phyloP scores from a whole-genome alignment of 2,329 filamentous ascomycete genomes.

The Ascochyta koolunga region DNA sequence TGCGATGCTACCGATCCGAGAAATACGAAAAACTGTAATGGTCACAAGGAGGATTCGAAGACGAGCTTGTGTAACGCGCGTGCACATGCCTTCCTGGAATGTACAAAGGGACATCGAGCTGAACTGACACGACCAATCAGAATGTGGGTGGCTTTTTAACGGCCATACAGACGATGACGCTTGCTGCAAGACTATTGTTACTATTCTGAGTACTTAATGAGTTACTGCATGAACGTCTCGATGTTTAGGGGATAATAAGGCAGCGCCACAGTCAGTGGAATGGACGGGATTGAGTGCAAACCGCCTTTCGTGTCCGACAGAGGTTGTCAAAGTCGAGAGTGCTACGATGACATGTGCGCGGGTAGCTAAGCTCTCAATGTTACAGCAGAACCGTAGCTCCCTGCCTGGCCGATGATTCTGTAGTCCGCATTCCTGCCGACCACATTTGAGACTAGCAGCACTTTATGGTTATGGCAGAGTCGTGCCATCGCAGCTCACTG shows the following conservation, averaged over 20 bases:
- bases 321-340: not conserved
- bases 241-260: no score
- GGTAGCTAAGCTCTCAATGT: not conserved
- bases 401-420: not conserved
- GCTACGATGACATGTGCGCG: not conserved
- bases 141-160: slow-evolving; percentile 1
- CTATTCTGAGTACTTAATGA: not conserved
- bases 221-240: not conserved
- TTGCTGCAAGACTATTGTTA: slow-evolving; percentile 1
- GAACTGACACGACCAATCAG: slow-evolving; percentile 1
- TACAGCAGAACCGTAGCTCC: not conserved
- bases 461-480: not conserved
- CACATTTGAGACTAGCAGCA: not conserved
- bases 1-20: not conserved
- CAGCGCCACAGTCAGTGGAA: not conserved
- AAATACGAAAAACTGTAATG: not conserved
- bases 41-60: slow-evolving; percentile 3
- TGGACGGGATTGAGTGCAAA: not conserved
- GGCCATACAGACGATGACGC: slow-evolving; percentile 3
- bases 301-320: not conserved
- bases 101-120: not conserved
- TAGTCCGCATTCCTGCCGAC: not conserved
- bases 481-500: slow-evolving; percentile 1
- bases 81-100: slow-evolving; percentile 5
- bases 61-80: not conserved